phyloP scores from a whole-genome alignment of 2,329 filamentous ascomycete species.

The Arthrobotrys conoides region DNA sequence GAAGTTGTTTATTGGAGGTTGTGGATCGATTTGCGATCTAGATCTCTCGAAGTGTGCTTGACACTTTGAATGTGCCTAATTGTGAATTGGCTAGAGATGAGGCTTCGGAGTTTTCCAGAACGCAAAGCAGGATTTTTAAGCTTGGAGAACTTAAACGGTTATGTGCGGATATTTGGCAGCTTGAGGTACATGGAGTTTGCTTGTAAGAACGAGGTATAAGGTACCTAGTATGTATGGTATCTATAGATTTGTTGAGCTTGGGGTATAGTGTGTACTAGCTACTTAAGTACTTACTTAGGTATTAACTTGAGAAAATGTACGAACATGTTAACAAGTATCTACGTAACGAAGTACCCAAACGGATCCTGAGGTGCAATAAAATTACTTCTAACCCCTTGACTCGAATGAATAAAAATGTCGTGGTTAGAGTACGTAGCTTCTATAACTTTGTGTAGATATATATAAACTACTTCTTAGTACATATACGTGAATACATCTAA shows the following conservation, averaged over 20 bases:
- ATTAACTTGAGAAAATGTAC: too few relatives aligned
- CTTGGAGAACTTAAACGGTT: neutral
- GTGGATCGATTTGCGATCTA: slow-evolving; percentile 12
- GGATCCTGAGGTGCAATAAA: too few relatives aligned
- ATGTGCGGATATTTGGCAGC: neutral
- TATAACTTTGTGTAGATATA: too few relatives aligned
- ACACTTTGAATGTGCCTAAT: neutral
- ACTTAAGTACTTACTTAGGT: neutral
- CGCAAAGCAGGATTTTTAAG: slow-evolving; percentile 9
- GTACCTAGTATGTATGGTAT: neutral
- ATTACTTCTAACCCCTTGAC: neutral
- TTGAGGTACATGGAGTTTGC: neutral
- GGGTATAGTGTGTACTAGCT: too few relatives aligned
- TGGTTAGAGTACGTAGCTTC: neutral
- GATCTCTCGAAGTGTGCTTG: slow-evolving; percentile 5
- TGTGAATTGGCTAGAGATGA: neutral
- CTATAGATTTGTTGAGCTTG: neutral
- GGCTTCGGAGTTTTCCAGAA: slow-evolving; percentile 14
- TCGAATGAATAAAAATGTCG: neutral
- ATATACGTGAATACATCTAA: neutral
- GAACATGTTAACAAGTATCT: neutral
- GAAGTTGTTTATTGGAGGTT: slow-evolving; percentile 22
- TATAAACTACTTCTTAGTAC: too few relatives aligned
- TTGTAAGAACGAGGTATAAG: neutral
- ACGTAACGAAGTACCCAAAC: too few relatives aligned